These are phyloP conservation scores for Rhodamnia argentea DNA, from an alignment of 345 rosid genomes.

Conservation along the genomic window DNA sequence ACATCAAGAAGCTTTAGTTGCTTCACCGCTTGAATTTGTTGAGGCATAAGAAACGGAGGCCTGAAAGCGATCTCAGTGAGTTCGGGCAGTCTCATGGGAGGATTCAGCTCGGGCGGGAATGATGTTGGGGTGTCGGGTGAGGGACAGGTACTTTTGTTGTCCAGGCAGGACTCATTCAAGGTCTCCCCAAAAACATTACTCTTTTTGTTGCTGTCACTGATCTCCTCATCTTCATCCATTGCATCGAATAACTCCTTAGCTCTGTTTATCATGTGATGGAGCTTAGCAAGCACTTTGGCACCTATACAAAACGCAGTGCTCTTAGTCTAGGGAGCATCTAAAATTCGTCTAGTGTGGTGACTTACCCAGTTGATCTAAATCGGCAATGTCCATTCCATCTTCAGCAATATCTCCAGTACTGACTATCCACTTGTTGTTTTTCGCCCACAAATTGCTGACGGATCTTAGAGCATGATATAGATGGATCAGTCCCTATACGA, in stretches of 20 bases:
- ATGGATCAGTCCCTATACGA: constrained; percentile 13
- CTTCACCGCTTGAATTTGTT: constrained; percentile 4
- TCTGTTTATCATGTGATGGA: constrained; percentile 15
- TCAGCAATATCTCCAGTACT: neutral
- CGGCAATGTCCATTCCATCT: neutral
- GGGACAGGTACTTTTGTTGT: constrained; percentile 1
- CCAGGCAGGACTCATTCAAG: neutral
- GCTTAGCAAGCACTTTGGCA: constrained; percentile 21
- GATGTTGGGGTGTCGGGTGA: constrained; percentile 25
- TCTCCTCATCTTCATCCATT: constrained; percentile 17
- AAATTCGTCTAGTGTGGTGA: neutral
- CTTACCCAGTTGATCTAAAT: constrained; percentile 5
- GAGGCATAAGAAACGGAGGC: constrained; percentile 14
- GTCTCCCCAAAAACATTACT: neutral
- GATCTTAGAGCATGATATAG: constrained; percentile 21
- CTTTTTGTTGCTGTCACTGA: neutral
- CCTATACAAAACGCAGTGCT: neutral
- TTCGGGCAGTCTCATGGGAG: neutral
- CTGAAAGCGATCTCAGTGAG: constrained; percentile 2
- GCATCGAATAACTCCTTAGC: constrained; percentile 13
- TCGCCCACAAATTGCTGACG: constrained; percentile 20
- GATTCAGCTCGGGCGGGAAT: constrained; percentile 10
- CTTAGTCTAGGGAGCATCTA: neutral
- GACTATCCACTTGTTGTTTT: constrained; percentile 10
- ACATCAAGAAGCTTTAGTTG: neutral